Evolutionary conservation across 768 basidiomycete genomes (phyloP).

Genomic region (Basidioascus undulatus): DNA sequence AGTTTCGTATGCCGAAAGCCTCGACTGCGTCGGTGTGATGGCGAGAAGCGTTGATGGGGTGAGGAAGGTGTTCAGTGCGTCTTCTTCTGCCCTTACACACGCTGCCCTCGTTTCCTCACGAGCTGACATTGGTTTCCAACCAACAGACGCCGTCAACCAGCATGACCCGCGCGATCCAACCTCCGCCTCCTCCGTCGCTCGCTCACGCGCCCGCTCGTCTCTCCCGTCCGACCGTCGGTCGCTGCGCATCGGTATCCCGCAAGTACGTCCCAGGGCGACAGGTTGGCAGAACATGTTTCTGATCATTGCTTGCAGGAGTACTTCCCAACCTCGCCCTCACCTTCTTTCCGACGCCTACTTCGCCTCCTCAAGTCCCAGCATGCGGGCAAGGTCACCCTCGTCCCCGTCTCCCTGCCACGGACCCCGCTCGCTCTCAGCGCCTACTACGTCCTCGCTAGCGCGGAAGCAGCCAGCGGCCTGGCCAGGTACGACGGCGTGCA

Average conservation of each 20-base stretch:
- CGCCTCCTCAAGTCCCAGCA: too few relatives aligned
- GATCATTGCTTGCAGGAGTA: slow-evolving; percentile 31
- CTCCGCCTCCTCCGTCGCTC: neutral
- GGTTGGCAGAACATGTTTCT: slow-evolving; percentile 1
- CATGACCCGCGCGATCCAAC: neutral
- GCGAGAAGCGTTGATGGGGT: slow-evolving; percentile 29
- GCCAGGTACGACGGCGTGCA: slow-evolving; percentile 71
- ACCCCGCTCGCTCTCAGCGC: slow-evolving; percentile 57
- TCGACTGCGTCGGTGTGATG: slow-evolving; percentile 81
- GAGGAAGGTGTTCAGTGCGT: slow-evolving; percentile 38
- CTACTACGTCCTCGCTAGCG: slow-evolving; percentile 87
- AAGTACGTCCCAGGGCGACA: neutral
- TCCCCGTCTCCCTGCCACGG: slow-evolving; percentile 47
- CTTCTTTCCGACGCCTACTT: slow-evolving; percentile 24
- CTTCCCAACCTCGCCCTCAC: slow-evolving; percentile 43
- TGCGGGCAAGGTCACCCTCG: slow-evolving; percentile 37
- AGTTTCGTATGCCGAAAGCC: slow-evolving; percentile 74
- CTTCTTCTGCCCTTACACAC: neutral
- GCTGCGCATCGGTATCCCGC: slow-evolving; percentile 6
- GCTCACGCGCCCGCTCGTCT: neutral
- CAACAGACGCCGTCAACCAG: neutral
- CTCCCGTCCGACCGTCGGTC: neutral
- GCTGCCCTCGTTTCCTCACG: too few relatives aligned
- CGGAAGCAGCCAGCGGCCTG: slow-evolving; percentile 79
- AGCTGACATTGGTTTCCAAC: neutral